Evolutionary conservation across 2,329 filamentous ascomycete species (phyloP), one percentile per base, ranked within the genome.

Genomic region (Pseudomassariella vexata): DNA sequence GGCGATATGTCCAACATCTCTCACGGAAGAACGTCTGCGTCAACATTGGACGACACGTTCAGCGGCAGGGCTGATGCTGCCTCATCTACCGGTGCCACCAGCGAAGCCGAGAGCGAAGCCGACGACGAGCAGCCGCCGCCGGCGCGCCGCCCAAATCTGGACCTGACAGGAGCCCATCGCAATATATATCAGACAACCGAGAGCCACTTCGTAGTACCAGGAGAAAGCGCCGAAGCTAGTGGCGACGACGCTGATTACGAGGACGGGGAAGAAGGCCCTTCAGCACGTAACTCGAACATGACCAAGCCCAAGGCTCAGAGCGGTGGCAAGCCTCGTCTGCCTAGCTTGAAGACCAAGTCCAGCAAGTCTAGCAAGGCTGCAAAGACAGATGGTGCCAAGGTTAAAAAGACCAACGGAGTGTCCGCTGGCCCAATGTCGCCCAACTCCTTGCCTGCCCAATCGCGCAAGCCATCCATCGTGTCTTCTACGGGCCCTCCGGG

Each of bases 1-100:
- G 89, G 92, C 27, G 89, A 95, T 55, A 86, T 89, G 47, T 92
- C 88, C 35, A 94, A 94, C 55, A 83, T 94, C 51, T 94, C 88
- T 2, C 86, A 95, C 50, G 89, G 88, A 34, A 84, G 90, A 45
- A 94, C 87, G 3, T 95, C 90, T 7, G 87, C 88, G 6, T 95
- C 90, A 1, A 95, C 90, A 5, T 68, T 92, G 35, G 90, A 96
- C 50, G 90, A 96, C 59, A 89, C 86, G 2, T 85, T 95, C 42
- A 95, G 90, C 56, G 89, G 89, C 28, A 81, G 79, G 48, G 89
- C 89, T 24, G 90, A 95, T 54, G 78, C 75, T 28, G 78, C 85
- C 29, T 94, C 87, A 3, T 94, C 86, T 3, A 87, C 85, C 26
- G 85, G 85, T 33, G 87, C 85, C 34, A 92, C 85, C 28, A 89